phyloP scores from a whole-genome alignment of 371 early-diverging fungal genomes.

The Phascolomyces articulosus region DNA sequence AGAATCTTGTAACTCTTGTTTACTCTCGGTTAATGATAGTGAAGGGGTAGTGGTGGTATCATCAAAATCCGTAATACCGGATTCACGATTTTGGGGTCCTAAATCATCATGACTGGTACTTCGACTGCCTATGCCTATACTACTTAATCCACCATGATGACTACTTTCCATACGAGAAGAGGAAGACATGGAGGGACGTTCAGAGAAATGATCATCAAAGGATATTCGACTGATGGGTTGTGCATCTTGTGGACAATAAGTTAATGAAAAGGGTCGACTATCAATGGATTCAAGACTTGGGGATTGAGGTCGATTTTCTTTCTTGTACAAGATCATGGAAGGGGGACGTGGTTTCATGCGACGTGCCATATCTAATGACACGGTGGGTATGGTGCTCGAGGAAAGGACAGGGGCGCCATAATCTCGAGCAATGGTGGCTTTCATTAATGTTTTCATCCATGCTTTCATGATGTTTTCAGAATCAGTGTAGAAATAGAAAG shows the following conservation, averaged over 20 bases:
- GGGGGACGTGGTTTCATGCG: slow-evolving; percentile 70
- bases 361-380: slow-evolving; percentile 65
- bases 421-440: slow-evolving; percentile 71
- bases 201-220: neutral
- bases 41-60: slow-evolving; percentile 9
- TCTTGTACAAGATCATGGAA: slow-evolving; percentile 43
- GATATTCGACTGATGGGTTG: slow-evolving; percentile 13
- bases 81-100: slow-evolving; percentile 11
- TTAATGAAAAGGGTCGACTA: slow-evolving; percentile 14
- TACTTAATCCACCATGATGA: no score
- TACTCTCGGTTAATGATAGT: neutral
- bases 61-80: slow-evolving; percentile 14
- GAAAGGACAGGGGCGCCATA: slow-evolving; percentile 66
- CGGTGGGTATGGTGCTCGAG: slow-evolving; percentile 69
- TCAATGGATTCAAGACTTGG: slow-evolving; percentile 10
- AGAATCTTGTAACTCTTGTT: slow-evolving; percentile 18
- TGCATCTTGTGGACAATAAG: slow-evolving; percentile 15
- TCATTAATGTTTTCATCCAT: slow-evolving; percentile 75
- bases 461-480: slow-evolving; percentile 55
- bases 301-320: slow-evolving; percentile 13
- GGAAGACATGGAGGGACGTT: neutral
- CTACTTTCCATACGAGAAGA: no score
- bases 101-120: no score
- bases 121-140: no score
- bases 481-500: slow-evolving; percentile 69